phyloP scores from a whole-genome alignment of 2,329 filamentous ascomycete species.

The Cercospora nicotianae region DNA sequence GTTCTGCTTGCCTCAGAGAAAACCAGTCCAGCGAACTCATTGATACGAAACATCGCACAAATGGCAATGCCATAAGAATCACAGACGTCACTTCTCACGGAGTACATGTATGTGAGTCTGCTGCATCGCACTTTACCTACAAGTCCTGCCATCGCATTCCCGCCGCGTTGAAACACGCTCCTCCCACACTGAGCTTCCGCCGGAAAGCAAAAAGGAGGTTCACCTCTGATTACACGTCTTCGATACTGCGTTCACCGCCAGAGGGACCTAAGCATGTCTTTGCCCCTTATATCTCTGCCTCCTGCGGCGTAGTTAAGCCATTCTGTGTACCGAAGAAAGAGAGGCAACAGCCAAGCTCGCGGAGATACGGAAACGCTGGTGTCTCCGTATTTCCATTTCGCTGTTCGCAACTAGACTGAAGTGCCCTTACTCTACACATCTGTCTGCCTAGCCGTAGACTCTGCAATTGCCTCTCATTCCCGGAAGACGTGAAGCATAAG shows the following conservation, averaged over 20 bases:
- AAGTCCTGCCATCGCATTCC: neutral
- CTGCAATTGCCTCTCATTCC: neutral
- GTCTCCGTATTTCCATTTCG: neutral
- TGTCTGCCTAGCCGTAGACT: neutral
- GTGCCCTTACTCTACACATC: neutral
- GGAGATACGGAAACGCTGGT: neutral
- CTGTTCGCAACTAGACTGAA: neutral
- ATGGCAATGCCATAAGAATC: neutral
- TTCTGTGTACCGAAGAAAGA: neutral
- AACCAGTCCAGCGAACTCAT: no score
- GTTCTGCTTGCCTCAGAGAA: no score
- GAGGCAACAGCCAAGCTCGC: neutral
- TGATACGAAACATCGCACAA: slow-evolving; percentile 16
- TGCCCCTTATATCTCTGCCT: neutral
- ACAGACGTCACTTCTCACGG: neutral
- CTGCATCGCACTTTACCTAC: neutral
- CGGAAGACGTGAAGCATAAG: neutral
- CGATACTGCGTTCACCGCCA: neutral
- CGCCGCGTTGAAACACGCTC: neutral
- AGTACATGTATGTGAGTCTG: neutral
- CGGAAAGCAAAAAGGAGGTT: neutral
- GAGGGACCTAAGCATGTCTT: neutral
- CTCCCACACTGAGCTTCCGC: neutral
- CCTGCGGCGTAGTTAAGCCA: neutral
- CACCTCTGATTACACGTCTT: neutral